A percentile compares a stretch with the other conserved stretches of the same genome.
phyloP scores from a whole-genome alignment of 2,329 filamentous ascomycete genomes.

The Pestalotiopsis sp. region DNA sequence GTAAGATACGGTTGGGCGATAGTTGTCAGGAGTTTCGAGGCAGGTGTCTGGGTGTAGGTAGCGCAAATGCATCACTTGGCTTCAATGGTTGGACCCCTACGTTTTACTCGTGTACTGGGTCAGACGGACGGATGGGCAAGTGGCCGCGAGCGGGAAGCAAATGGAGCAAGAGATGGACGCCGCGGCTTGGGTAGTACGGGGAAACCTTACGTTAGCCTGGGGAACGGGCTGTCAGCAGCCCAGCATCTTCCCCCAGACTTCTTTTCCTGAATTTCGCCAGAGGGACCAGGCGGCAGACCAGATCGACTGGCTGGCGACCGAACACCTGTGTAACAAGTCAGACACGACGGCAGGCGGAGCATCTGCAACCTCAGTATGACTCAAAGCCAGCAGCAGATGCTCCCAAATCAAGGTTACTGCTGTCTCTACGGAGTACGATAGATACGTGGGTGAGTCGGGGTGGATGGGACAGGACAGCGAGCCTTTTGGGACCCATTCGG shows the following conservation, averaged over 20 bases:
- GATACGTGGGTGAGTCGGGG: background rate
- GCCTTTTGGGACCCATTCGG: background rate
- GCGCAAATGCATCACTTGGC: background rate
- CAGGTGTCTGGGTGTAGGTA: background rate
- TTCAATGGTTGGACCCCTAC: background rate
- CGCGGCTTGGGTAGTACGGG: conserved; percentile 1
- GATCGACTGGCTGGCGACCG: conserved; percentile 6
- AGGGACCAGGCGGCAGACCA: background rate
- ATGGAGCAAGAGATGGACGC: background rate
- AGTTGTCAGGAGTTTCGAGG: background rate
- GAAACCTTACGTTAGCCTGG: conserved; percentile 8
- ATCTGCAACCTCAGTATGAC: conserved; percentile 10
- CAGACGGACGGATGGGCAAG: conserved; percentile 5
- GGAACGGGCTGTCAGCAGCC: conserved; percentile 8
- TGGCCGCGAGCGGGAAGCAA: background rate
- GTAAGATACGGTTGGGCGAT: background rate
- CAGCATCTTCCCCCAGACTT: background rate
- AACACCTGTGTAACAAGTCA: conserved; percentile 8
- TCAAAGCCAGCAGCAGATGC: conserved; percentile 1
- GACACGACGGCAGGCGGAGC: conserved; percentile 10
- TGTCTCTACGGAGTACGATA: background rate
- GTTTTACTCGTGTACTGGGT: background rate
- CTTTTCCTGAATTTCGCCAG: background rate
- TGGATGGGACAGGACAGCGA: background rate
- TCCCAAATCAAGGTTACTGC: background rate